Evolutionary conservation across 2,329 filamentous ascomycete species (phyloP), one percentile per base, ranked within the genome.

Genomic region (Ceratocystis cubensis): DNA sequence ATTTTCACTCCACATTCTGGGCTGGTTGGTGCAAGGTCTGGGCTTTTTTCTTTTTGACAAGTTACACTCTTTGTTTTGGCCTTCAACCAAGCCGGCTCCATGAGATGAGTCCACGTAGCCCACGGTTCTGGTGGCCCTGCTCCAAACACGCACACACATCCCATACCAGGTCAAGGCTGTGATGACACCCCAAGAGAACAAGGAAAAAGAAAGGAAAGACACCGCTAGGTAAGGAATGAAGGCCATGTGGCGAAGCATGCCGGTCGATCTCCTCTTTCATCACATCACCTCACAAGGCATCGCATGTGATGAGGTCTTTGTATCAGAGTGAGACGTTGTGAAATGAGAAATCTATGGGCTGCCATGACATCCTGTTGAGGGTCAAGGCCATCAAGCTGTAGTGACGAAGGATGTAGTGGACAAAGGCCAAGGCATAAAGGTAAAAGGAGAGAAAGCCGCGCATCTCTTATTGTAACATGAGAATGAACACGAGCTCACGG

Each of bases 311-410:
- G 1, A 41, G 13, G 37, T 41, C 10, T 41, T 41, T 30, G 53
- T 57, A 57, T 57, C 53, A 57, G 53, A 57, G 22, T 57, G 53
- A 57, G 25, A 57, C 53, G 53, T 15, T 30, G 28, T 57, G n/a
- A 22, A 50, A 22, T 20, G 48, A 50, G 37, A 41, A 50, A 41
- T 41, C 13, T 41, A 41, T 10, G 37, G 13, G 37, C 37, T 41
- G 13, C 13, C 37, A 41, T 41, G 37, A 41, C 37, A 41, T 41
- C 37, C 37, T 41, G 8, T 4, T 13, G 37, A 41, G 37, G 37
- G 37, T 41, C 13, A 41, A 15, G 37, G 10, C 10, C 37, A 13
- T 41, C 37, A 41, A 41, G 37, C 37, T 41, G 37, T 41, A 13
- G 10, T 5, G 13, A 13, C 37, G 37, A 41, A 41, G 37, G 37